These are phyloP conservation scores for Capsella bursapastoris DNA, from an alignment of 345 rosid genomes.

Conservation along the genomic window DNA sequence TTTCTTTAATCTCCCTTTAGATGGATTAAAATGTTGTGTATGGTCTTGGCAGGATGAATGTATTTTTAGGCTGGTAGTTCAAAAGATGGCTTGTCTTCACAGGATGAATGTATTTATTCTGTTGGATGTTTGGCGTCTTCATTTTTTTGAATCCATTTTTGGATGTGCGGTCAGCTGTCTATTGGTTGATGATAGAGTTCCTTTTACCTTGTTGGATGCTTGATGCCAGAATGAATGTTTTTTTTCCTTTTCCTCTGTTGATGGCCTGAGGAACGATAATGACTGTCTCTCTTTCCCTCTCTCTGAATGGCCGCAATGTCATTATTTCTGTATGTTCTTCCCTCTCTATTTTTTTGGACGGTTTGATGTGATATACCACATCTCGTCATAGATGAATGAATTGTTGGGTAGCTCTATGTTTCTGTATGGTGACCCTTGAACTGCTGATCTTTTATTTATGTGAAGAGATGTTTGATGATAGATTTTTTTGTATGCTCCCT, in stretches of 20 bases:
- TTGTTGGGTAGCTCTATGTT: constrained; percentile 28
- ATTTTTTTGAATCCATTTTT: constrained; percentile 19
- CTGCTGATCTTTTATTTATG: constrained; percentile 16
- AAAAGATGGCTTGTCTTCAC: constrained; percentile 28
- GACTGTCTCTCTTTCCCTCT: constrained; percentile 29
- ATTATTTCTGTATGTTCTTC: constrained; percentile 25
- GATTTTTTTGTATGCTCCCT: not conserved
- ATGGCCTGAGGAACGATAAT: constrained; percentile 18
- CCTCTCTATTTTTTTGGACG: constrained; percentile 25
- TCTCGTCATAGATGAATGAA: constrained; percentile 24
- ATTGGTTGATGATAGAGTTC: constrained; percentile 29
- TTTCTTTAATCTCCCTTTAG: constrained; percentile 31
- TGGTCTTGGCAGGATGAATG: constrained; percentile 44
- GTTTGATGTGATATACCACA: constrained; percentile 27
- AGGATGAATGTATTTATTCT: constrained; percentile 46
- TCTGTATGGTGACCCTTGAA: constrained; percentile 14
- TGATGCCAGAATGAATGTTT: constrained; percentile 30
- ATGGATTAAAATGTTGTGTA: constrained; percentile 45
- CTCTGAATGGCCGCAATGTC: constrained; percentile 36
- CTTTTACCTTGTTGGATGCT: constrained; percentile 23
- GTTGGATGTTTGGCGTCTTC: constrained; percentile 14
- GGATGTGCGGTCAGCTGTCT: constrained; percentile 19
- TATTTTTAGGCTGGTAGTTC: constrained; percentile 45
- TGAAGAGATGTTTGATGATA: constrained; percentile 20
- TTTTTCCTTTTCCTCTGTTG: not conserved